A percentile compares a stretch with the other conserved stretches of the same genome.
phyloP scores from a whole-genome alignment of 2,329 filamentous ascomycete genomes.

The Aspergillus texensis region DNA sequence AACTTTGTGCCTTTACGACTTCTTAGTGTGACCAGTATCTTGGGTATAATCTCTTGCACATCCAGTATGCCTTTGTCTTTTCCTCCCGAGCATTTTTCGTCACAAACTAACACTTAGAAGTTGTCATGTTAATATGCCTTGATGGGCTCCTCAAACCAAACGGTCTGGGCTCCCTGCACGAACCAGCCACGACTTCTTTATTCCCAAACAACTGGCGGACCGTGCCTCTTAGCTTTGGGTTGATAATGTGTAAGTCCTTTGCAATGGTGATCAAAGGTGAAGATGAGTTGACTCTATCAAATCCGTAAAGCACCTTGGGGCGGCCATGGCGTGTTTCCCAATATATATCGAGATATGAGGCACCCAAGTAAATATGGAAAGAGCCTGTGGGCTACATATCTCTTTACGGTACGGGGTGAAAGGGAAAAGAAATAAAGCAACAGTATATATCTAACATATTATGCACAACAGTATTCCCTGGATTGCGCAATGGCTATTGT shows the following conservation, averaged over 20 bases:
- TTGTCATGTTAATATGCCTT: slow-evolving; percentile 79
- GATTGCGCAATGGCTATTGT: slow-evolving; percentile 81
- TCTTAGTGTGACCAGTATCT: slow-evolving; percentile 85
- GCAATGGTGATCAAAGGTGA: neutral
- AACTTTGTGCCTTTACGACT: slow-evolving; percentile 82
- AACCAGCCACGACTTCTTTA: slow-evolving; percentile 78
- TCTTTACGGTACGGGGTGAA: slow-evolving; percentile 68
- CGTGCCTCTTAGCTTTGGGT: slow-evolving; percentile 82
- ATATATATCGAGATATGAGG: slow-evolving; percentile 76
- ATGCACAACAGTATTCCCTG: slow-evolving; percentile 64
- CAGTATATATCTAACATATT: slow-evolving; percentile 13
- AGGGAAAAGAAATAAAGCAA: neutral
- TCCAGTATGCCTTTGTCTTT: slow-evolving; percentile 67
- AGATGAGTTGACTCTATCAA: slow-evolving; percentile 7
- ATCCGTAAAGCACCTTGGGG: slow-evolving; percentile 62
- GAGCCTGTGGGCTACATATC: slow-evolving; percentile 78
- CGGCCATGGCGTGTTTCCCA: slow-evolving; percentile 77
- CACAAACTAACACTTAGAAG: slow-evolving; percentile 50
- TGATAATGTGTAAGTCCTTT: slow-evolving; percentile 70
- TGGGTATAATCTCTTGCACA: slow-evolving; percentile 89
- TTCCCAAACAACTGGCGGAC: slow-evolving; percentile 86
- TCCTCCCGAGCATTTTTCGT: neutral
- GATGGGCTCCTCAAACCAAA: slow-evolving; percentile 85
- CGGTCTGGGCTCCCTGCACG: slow-evolving; percentile 76
- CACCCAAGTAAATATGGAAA: slow-evolving; percentile 79